These are phyloP conservation scores for Anthracocystis setariae DNA, from an alignment of 1,284 basidiomycete species.

Conservation along the genomic window DNA sequence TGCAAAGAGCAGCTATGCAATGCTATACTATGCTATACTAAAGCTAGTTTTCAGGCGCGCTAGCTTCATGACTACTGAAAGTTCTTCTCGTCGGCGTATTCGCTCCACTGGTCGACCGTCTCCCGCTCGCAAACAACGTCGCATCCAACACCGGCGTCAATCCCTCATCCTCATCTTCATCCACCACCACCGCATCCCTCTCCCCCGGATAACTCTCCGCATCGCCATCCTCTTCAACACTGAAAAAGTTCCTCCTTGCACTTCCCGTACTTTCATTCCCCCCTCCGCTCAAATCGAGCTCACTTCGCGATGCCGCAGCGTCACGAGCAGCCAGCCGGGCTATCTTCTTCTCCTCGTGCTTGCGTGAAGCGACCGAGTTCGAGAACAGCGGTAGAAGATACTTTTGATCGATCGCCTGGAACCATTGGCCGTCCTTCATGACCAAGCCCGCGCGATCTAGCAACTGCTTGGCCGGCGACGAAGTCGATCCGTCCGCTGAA, in stretches of 20 bases:
- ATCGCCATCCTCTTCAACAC: constrained; percentile 31
- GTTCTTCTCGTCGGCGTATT: constrained; percentile 45
- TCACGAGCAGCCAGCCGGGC: constrained; percentile 42
- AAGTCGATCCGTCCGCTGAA: constrained; percentile 22
- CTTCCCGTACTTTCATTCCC: constrained; percentile 3
- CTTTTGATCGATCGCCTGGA: constrained; percentile 91
- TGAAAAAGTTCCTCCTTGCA: constrained; percentile 37
- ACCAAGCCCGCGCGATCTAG: constrained; percentile 64
- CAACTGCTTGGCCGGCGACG: constrained; percentile 50
- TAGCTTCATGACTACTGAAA: constrained; percentile 16
- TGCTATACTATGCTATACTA: background rate
- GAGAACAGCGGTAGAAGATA: constrained; percentile 94
- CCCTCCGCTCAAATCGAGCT: constrained; percentile 19
- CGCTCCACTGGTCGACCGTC: constrained; percentile 25
- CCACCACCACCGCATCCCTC: constrained; percentile 44
- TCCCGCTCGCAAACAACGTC: constrained; percentile 29
- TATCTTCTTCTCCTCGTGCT: constrained; percentile 65
- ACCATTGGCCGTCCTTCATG: constrained; percentile 81
- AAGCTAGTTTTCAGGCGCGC: background rate
- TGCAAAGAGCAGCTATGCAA: background rate
- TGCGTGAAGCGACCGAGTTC: constrained; percentile 72
- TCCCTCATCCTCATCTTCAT: constrained; percentile 43
- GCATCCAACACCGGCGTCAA: constrained; percentile 22
- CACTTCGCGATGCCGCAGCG: constrained; percentile 18
- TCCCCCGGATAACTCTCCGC: constrained; percentile 32